Base-by-base conservation (phyloP, 1,284 basidiomycete genomes). In the Exobasidium cylindrosporum region DNA sequence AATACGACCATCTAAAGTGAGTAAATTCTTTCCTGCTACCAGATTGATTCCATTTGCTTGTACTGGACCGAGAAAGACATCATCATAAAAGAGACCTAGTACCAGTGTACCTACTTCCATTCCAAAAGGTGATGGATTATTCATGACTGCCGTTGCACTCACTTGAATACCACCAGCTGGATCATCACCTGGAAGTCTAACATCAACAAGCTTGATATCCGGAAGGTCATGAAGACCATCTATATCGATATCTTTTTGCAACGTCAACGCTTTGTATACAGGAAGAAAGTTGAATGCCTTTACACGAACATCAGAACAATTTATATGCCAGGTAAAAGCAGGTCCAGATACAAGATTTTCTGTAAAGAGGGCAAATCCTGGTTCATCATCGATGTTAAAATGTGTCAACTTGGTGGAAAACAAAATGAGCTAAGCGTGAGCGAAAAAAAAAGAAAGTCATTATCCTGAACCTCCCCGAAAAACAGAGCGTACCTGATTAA, bases 111-210 rank as follows among this genome's bases (percentile, higher is more conserved):
- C 89, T 31, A 91, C 83, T 75, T 86, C 82, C 58, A 91, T 83
- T 40, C 84, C 82, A 75, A 91, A 90, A 0, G 89, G 87, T 86
- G 88, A 89, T 23, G 85, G 83, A 74, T 91, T 91, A 49, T 77
- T 83, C 50, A 91, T 75, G 57, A 82, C 76, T 0, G 87, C 89
- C 11, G 83, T 81, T 13, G 87, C 85, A 35, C 83, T 73, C 66
- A 88, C 87, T 71, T 88, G 80, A 72, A 91, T 87, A 32, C 89
- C 89, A 49, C 88, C 88, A 0, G 80, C 81, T 1, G 87, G 85
- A 76, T 85, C 85, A 71, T 90, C 88, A 44, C 85, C 85, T 0
- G 89, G 89, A n/a, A 91, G 82, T 73, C 86, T 84, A 69, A 91
- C 84, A 68, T 89, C 85, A 60, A 84, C 79, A 46, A 91, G 82